Base-by-base conservation (phyloP, 805 yeast genomes). In the Teunomyces pallodes region DNA sequence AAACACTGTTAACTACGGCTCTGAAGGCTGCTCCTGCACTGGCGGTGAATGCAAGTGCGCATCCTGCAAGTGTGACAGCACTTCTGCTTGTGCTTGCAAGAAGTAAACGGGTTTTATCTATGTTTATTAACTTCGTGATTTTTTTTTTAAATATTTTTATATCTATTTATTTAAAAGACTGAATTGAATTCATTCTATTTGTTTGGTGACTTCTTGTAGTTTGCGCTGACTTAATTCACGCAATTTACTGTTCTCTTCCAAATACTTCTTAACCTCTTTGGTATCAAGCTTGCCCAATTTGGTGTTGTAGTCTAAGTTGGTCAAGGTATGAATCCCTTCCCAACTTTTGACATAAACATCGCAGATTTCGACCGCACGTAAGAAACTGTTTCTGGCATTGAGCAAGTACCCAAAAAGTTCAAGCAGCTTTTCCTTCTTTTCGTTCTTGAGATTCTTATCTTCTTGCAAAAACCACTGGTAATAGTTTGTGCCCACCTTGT, bases 311-410 rank as follows among this genome's bases (percentile, higher is more conserved):
- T 38, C 41, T 29, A 38, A 26, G 13, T 12, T 38, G 16, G 41
- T n/a, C 30, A 79, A 62, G 9, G 75, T 57, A 36, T 72, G 74
- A 2, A 87, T 66, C 1, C 92, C 91, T 30, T 79, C 64, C 96
- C 96, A 91, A 12, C 89, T 86, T 54, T 89, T 76, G 16, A 79
- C 66, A 61, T 81, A 86, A 29, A 74, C 70, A 40, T 85, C 86
- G 57, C 89, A 83, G 33, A 91, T 71, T 64, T 94, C 98, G 5
- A 90, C 83, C 7, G 90, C 69, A 54, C 95, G 79, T 46, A 85
- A 67, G 54, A 80, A 86, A 58, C 81, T 77, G 55, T 83, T 60
- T 40, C 76, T 54, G 8, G 75, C 59, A 39, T 65, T 59, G 17
- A 46, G 54, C 40, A 73, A 52, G 5, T 57, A 44, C 2, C 55